Conservation (phyloP, 2,329 filamentous ascomycete genomes). For the Clarireedia homoeocarpa region DNA sequence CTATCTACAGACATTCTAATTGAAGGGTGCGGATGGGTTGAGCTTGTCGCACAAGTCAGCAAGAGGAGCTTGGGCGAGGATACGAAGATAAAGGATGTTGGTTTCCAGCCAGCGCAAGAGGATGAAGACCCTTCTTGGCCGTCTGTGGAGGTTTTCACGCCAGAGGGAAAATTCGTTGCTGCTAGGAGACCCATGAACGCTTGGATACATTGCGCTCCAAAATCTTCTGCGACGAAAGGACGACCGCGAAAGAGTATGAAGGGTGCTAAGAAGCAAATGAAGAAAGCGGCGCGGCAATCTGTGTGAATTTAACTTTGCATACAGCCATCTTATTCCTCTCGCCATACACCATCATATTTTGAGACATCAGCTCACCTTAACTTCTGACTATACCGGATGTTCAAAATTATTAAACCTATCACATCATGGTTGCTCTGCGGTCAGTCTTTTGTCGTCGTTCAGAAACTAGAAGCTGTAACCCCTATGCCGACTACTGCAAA, state of each 20-base stretch:
- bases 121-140: constrained; percentile 44
- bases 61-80: constrained; percentile 31
- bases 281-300: constrained; percentile 4
- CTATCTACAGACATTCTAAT: constrained; percentile 78
- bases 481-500: too few relatives aligned
- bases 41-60: constrained; percentile 76
- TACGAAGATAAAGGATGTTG: neutral
- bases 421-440: too few relatives aligned
- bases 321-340: neutral
- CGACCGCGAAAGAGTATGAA: constrained; percentile 67
- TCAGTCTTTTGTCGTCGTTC: too few relatives aligned
- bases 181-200: constrained; percentile 61
- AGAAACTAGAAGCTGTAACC: too few relatives aligned
- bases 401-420: too few relatives aligned
- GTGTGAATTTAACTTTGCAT: neutral
- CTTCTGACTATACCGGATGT: too few relatives aligned
- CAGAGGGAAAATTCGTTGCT: constrained; percentile 73
- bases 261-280: constrained; percentile 43
- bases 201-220: constrained; percentile 52
- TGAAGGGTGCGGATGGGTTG: constrained; percentile 90
- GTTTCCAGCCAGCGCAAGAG: neutral
- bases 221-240: constrained; percentile 39
- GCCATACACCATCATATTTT: too few relatives aligned
- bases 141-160: constrained; percentile 75
- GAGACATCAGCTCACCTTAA: neutral